Evolutionary conservation across 2,329 filamentous ascomycete genomes (phyloP).

Genomic region (Trichoderma brevicompactum): DNA sequence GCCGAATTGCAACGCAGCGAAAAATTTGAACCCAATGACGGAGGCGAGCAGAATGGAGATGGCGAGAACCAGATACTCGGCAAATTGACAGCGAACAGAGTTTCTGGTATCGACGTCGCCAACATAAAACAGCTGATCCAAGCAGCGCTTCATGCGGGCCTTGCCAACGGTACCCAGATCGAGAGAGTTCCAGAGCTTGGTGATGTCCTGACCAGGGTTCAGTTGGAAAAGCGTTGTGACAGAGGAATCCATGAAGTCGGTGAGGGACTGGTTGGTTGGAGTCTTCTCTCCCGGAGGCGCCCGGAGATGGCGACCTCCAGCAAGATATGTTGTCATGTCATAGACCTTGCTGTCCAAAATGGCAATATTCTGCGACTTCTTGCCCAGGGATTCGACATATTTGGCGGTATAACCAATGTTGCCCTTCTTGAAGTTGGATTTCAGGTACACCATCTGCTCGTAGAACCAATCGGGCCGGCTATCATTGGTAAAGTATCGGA

Average conservation of each 20-base stretch:
- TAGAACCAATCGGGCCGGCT: conserved; percentile 89
- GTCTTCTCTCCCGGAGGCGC: conserved; percentile 57
- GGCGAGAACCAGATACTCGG: conserved; percentile 85
- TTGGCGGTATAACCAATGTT: conserved; percentile 79
- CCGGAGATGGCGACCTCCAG: conserved; percentile 70
- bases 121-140: conserved; percentile 94
- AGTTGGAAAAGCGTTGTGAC: conserved; percentile 79
- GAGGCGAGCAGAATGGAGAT: conserved; percentile 79
- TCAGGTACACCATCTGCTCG: conserved; percentile 81
- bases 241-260: conserved; percentile 78
- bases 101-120: conserved; percentile 90
- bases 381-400: conserved; percentile 73
- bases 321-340: conserved; percentile 82
- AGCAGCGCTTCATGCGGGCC: conserved; percentile 74
- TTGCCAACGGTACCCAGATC: conserved; percentile 61
- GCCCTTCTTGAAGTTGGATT: conserved; percentile 81
- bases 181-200: conserved; percentile 79
- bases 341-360: conserved; percentile 82
- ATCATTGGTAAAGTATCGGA: conserved; percentile 82
- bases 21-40: conserved; percentile 93
- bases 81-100: conserved; percentile 82
- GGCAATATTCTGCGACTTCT: conserved; percentile 68
- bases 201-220: conserved; percentile 77
- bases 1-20: conserved; percentile 93
- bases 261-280: conserved; percentile 55